These are phyloP conservation scores for Didymella arachidicola DNA, from an alignment of 2,329 filamentous ascomycete species.

Conservation along the genomic window DNA sequence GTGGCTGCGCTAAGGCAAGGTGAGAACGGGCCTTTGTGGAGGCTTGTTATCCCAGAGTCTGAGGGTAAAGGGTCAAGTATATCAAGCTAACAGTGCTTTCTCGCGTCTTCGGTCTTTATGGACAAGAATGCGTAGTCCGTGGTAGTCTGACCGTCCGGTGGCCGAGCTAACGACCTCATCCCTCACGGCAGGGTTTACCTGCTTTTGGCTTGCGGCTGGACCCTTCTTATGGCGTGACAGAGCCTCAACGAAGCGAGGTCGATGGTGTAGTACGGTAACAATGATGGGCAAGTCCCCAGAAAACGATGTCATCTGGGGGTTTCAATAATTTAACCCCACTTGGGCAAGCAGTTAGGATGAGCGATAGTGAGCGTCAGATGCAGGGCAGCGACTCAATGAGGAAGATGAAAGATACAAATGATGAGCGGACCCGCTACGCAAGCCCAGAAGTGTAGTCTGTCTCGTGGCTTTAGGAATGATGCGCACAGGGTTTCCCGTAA, in stretches of 20 bases:
- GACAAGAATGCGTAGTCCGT: slow-evolving; percentile 1
- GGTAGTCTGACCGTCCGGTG: slow-evolving; percentile 7
- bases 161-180: slow-evolving; percentile 6
- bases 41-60: not conserved
- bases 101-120: not conserved
- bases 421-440: slow-evolving; percentile 21
- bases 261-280: not conserved
- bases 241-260: slow-evolving; percentile 5
- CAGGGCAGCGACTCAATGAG: not conserved
- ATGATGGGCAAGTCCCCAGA: not conserved
- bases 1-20: not conserved
- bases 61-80: not conserved
- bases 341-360: not conserved
- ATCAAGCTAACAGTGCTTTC: not conserved
- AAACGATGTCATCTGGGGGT: slow-evolving; percentile 10
- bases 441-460: slow-evolving; percentile 23
- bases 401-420: not conserved
- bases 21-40: not conserved
- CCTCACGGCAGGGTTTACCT: not conserved
- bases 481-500: slow-evolving; percentile 18
- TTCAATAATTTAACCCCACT: slow-evolving; percentile 12
- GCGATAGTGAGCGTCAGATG: slow-evolving; percentile 2
- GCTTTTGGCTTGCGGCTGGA: slow-evolving; percentile 5
- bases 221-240: not conserved
- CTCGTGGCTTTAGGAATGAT: slow-evolving; percentile 29